These are phyloP conservation scores for Acanthamoeba healyi DNA, from an alignment of 208 protist genomes.

Conservation along the genomic window DNA sequence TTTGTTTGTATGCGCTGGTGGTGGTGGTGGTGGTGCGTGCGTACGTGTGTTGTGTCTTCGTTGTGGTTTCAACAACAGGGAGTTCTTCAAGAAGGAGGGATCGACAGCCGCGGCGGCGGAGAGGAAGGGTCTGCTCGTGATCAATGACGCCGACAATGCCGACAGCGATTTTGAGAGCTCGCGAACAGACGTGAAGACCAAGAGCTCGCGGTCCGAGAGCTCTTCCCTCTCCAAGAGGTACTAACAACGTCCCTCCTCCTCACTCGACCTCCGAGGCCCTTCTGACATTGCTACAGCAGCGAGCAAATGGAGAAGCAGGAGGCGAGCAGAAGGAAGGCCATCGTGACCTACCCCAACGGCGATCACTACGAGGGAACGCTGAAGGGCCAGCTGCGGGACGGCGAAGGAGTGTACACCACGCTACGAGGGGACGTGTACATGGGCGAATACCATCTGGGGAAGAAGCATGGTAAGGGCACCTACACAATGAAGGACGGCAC, in stretches of 20 bases:
- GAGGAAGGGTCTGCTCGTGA: background rate
- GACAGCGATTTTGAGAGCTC: conserved; percentile 7
- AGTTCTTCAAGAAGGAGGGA: conserved; percentile 11
- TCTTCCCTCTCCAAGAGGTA: too few species aligned
- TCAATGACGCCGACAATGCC: conserved; percentile 1
- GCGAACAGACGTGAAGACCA: too few species aligned
- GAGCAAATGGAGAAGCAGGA: background rate
- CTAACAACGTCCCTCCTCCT: too few species aligned
- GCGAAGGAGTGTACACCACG: conserved; percentile 38
- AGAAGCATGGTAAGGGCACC: conserved; percentile 37
- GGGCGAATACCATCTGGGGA: conserved; percentile 31
- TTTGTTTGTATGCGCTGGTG: too few species aligned
- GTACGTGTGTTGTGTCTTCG: too few species aligned
- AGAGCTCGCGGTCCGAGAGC: too few species aligned
- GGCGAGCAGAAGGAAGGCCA: background rate
- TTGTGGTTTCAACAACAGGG: background rate
- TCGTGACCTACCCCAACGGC: conserved; percentile 57
- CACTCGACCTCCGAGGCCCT: too few species aligned
- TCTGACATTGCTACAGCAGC: too few species aligned
- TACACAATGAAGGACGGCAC: conserved; percentile 67
- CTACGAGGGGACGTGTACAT: conserved; percentile 31
- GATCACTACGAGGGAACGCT: conserved; percentile 55
- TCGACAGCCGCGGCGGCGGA: background rate
- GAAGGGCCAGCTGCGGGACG: background rate
- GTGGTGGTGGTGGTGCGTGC: too few species aligned